Percentiles rank a stretch among this genome's conserved stretches.
These are phyloP conservation scores for Trichophyton simii DNA, from an alignment of 2,329 filamentous ascomycete genomes.

Conservation along the genomic window DNA sequence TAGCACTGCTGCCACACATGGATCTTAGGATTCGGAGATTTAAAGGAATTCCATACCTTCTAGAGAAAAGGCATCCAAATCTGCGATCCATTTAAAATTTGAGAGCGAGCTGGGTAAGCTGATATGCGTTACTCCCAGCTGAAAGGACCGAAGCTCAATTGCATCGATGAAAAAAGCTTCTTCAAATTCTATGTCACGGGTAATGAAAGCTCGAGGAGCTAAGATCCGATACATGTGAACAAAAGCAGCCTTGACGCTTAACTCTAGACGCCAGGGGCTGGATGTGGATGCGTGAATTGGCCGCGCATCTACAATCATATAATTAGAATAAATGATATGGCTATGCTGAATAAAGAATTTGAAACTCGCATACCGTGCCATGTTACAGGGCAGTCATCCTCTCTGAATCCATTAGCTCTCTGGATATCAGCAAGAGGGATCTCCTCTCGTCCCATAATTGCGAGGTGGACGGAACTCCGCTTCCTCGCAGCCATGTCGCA, in stretches of 20 bases:
- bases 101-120: conserved; percentile 55
- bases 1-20: conserved; percentile 7
- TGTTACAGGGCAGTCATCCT: conserved; percentile 50
- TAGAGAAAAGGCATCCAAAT: conserved; percentile 61
- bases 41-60: conserved; percentile 37
- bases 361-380: conserved; percentile 42
- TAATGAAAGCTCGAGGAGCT: conserved; percentile 62
- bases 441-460: conserved; percentile 59
- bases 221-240: conserved; percentile 60
- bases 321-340: not conserved
- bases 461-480: conserved; percentile 68
- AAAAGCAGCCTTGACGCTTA: conserved; percentile 52
- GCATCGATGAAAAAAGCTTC: conserved; percentile 54
- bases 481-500: conserved; percentile 68
- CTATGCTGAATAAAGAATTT: conserved; percentile 15
- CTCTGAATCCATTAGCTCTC: conserved; percentile 65
- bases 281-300: conserved; percentile 61
- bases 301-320: conserved; percentile 48
- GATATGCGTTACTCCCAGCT: conserved; percentile 52
- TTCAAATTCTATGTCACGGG: conserved; percentile 56
- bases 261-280: conserved; percentile 55
- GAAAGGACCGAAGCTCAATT: conserved; percentile 43
- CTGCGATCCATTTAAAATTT: conserved; percentile 61
- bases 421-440: conserved; percentile 57
- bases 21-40: not conserved